phyloP scores from a whole-genome alignment of 2,329 filamentous ascomycete species.

The Juglanconis juglandina region DNA sequence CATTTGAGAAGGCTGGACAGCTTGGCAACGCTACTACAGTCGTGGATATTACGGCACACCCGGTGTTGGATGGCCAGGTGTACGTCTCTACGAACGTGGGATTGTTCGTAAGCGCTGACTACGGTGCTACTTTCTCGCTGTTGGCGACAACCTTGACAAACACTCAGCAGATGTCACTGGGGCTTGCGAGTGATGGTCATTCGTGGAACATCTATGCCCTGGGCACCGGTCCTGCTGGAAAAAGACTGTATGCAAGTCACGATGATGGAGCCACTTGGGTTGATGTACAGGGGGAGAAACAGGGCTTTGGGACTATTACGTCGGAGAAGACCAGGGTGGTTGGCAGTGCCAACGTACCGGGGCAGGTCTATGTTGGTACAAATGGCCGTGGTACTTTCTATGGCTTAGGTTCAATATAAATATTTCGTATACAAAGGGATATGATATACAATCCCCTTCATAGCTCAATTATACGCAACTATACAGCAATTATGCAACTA shows the following conservation, averaged over 20 bases:
- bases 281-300: conserved; percentile 41
- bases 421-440: not conserved
- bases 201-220: conserved; percentile 46
- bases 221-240: conserved; percentile 38
- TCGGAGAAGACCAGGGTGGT: conserved; percentile 32
- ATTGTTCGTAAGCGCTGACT: conserved; percentile 51
- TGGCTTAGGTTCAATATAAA: conserved; percentile 20
- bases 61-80: conserved; percentile 56
- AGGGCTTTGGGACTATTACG: conserved; percentile 41
- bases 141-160: conserved; percentile 33
- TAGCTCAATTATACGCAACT: no score
- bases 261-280: conserved; percentile 41
- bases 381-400: conserved; percentile 46
- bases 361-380: conserved; percentile 46
- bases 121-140: conserved; percentile 43
- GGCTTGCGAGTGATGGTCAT: conserved; percentile 31
- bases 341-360: conserved; percentile 43
- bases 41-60: conserved; percentile 55
- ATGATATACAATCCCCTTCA: no score
- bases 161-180: conserved; percentile 41
- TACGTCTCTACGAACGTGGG: conserved; percentile 54
- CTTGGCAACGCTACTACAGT: conserved; percentile 41
- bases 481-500: no score
- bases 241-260: conserved; percentile 41
- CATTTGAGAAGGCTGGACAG: conserved; percentile 38